Percentiles rank a stretch among this genome's conserved stretches.
Conservation (phyloP, 352 stramenopile genomes). For the Phytophthora citrophthora region DNA sequence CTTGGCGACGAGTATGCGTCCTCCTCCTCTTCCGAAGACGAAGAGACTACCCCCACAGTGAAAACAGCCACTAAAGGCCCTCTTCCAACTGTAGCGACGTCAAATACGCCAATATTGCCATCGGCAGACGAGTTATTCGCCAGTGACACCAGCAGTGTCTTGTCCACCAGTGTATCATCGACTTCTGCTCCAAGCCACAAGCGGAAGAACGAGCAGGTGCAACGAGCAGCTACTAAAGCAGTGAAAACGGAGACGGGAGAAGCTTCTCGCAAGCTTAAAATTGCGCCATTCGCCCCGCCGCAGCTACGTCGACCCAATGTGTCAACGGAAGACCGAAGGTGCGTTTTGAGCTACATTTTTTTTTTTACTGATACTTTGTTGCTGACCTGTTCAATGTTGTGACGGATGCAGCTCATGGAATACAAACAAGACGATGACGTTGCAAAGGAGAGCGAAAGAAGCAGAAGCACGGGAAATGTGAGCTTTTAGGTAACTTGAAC, state of each 20-base stretch:
- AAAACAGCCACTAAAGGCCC: neutral
- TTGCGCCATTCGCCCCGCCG: slow-evolving; percentile 53
- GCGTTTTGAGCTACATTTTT: slow-evolving; percentile 4
- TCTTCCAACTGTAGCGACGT: neutral
- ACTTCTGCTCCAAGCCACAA: slow-evolving; percentile 22
- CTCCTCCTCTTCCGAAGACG: slow-evolving; percentile 42
- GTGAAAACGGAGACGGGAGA: slow-evolving; percentile 23
- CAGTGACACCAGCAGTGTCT: slow-evolving; percentile 36
- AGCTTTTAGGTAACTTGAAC: neutral
- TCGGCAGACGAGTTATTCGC: slow-evolving; percentile 60
- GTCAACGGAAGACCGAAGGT: slow-evolving; percentile 74
- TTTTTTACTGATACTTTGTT: neutral
- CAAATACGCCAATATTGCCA: slow-evolving; percentile 26
- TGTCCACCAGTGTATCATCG: slow-evolving; percentile 13
- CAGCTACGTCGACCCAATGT: slow-evolving; percentile 76
- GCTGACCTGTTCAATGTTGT: neutral
- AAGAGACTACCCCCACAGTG: slow-evolving; percentile 18
- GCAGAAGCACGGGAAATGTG: neutral
- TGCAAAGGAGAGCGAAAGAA: slow-evolving; percentile 47
- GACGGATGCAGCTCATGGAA: slow-evolving; percentile 63
- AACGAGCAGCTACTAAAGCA: slow-evolving; percentile 24
- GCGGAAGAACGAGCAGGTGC: slow-evolving; percentile 30
- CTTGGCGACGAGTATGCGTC: slow-evolving; percentile 73
- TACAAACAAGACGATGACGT: slow-evolving; percentile 61
- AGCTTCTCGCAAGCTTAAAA: slow-evolving; percentile 16